phyloP scores from a whole-genome alignment of 495 filamentous ascomycete species.

The Xylona heveae region DNA sequence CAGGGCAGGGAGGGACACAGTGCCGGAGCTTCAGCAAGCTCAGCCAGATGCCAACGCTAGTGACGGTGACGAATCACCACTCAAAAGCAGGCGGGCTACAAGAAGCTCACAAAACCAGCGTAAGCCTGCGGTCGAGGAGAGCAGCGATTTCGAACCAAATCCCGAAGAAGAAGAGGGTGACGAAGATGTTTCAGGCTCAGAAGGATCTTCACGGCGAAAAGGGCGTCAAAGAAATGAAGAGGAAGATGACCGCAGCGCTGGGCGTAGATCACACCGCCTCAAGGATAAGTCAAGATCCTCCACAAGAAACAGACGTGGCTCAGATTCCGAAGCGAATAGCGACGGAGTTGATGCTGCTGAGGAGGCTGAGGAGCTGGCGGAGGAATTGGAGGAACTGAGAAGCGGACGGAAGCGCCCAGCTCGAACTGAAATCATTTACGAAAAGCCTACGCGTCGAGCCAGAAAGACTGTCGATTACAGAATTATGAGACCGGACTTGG shows the following conservation, averaged over 20 bases:
- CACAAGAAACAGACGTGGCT: conserved; percentile 27
- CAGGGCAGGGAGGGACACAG: conserved; percentile 2
- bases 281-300: conserved; percentile 23
- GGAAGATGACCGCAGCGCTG: conserved; percentile 26
- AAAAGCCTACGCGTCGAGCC: conserved; percentile 9
- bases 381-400: conserved; percentile 51
- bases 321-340: conserved; percentile 22
- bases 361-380: conserved; percentile 52
- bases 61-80: not conserved
- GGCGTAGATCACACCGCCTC: conserved; percentile 27
- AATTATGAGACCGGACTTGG: conserved; percentile 53
- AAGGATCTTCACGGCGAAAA: conserved; percentile 24
- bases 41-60: not conserved
- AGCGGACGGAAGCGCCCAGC: conserved; percentile 28
- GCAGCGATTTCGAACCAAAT: conserved; percentile 76
- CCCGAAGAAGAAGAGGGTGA: conserved; percentile 45
- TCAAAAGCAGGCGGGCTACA: conserved; percentile 12
- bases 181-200: conserved; percentile 28
- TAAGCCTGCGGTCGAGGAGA: conserved; percentile 30
- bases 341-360: conserved; percentile 20
- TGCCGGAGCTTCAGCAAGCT: not conserved
- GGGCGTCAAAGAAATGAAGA: conserved; percentile 21
- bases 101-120: conserved; percentile 14
- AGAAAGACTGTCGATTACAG: conserved; percentile 39
- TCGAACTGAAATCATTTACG: conserved; percentile 31